phyloP scores from a whole-genome alignment of 78 protist genomes.

The Guillardia theta region DNA sequence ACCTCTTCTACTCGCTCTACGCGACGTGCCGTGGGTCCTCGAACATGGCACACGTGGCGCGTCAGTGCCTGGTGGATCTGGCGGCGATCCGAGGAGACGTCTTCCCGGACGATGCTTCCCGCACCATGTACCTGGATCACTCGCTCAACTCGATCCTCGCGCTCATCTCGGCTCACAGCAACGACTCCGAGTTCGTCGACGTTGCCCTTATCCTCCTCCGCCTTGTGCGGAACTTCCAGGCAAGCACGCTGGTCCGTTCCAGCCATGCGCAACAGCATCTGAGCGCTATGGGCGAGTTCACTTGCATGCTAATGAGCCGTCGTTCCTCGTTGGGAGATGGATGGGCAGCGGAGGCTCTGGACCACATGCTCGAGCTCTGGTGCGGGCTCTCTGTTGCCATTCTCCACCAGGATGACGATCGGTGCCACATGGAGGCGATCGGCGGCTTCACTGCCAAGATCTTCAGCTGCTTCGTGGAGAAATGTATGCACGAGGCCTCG shows the following conservation, averaged over 20 bases:
- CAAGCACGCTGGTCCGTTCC: background rate
- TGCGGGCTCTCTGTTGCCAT: background rate
- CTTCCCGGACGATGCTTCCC: background rate
- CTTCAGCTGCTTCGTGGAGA: background rate
- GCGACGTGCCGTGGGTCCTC: background rate
- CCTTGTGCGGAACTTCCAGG: background rate
- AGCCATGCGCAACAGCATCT: background rate
- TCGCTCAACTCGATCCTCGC: background rate
- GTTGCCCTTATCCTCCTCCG: background rate
- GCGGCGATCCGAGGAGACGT: background rate
- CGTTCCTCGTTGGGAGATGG: background rate
- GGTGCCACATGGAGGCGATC: background rate
- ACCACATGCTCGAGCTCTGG: background rate
- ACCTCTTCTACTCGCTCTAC: background rate
- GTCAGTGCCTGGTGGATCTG: background rate
- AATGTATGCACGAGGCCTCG: conserved; percentile 7
- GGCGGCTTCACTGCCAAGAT: background rate
- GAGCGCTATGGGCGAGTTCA: background rate
- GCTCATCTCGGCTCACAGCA: background rate
- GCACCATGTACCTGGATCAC: background rate
- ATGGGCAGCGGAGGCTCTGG: background rate
- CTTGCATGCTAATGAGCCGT: background rate
- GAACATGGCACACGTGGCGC: background rate
- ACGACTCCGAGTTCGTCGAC: background rate
- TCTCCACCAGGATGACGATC: background rate